Evolutionary conservation across 768 basidiomycete genomes (phyloP).

Genomic region (Amanita rimosa): DNA sequence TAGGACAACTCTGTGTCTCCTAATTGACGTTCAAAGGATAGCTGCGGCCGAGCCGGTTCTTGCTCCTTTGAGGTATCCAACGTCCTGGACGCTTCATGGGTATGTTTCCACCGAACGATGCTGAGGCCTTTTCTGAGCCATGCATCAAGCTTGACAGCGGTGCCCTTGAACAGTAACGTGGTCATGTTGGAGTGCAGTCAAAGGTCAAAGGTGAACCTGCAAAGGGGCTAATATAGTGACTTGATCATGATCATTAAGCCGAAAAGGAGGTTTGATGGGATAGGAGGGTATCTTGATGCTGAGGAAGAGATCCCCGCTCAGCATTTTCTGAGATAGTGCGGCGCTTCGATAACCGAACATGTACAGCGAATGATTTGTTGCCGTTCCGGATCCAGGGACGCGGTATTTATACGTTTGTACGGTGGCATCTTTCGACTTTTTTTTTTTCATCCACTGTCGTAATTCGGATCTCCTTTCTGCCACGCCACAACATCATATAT

Average conservation of each 20-base stretch:
- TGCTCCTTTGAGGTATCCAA: neutral
- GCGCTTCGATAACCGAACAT: too few species aligned
- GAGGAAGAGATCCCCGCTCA: too few species aligned
- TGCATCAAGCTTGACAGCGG: neutral
- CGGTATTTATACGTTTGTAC: too few species aligned
- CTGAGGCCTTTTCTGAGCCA: conserved; percentile 1
- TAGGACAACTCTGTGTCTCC: conserved; percentile 75
- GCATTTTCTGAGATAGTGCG: too few species aligned
- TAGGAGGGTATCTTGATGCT: too few species aligned
- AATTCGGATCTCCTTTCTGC: too few species aligned
- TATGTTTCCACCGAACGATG: neutral
- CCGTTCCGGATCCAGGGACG: too few species aligned
- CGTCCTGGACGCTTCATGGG: neutral
- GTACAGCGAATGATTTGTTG: too few species aligned
- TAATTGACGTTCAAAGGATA: conserved; percentile 37
- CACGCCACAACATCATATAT: too few species aligned
- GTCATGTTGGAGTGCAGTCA: neutral
- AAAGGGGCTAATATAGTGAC: neutral
- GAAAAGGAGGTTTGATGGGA: too few species aligned
- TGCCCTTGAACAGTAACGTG: neutral
- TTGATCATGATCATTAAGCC: neutral
- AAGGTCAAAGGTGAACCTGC: neutral
- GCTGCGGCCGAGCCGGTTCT: neutral
- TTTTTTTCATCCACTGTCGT: too few species aligned
- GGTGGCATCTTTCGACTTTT: too few species aligned